phyloP scores from a whole-genome alignment of 2,329 filamentous ascomycete species.

The Pyrenochaeta sp. region DNA sequence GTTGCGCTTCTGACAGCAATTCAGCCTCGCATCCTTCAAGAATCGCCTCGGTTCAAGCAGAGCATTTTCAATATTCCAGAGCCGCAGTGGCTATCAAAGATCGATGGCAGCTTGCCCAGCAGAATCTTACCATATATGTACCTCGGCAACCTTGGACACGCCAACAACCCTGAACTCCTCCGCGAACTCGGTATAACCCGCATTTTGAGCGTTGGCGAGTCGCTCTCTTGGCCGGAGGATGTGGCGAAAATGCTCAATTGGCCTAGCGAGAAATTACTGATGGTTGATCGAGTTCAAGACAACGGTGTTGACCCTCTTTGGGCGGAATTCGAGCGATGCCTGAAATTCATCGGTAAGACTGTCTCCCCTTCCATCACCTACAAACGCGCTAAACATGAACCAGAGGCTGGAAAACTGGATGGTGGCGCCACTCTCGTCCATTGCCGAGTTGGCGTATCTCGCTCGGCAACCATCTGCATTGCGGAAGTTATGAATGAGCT shows the following conservation, averaged over 20 bases:
- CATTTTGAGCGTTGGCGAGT: constrained; percentile 91
- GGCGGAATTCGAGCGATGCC: constrained; percentile 82
- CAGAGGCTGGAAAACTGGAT: constrained; percentile 79
- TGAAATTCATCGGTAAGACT: constrained; percentile 87
- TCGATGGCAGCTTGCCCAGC: constrained; percentile 92
- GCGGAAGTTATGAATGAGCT: constrained; percentile 94
- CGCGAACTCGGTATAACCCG: constrained; percentile 82
- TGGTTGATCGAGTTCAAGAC: constrained; percentile 88
- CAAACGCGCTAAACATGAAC: constrained; percentile 16
- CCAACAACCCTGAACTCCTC: constrained; percentile 89
- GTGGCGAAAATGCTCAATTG: constrained; percentile 68
- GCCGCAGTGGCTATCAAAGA: constrained; percentile 80
- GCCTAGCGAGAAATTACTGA: constrained; percentile 80
- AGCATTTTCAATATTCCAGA: constrained; percentile 66
- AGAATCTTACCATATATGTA: constrained; percentile 94
- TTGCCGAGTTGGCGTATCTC: constrained; percentile 93
- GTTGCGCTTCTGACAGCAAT: constrained; percentile 82
- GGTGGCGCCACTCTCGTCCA: constrained; percentile 91
- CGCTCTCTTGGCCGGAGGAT: constrained; percentile 78
- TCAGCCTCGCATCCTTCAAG: constrained; percentile 75
- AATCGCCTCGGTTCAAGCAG: constrained; percentile 66
- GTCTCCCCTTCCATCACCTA: constrained; percentile 20
- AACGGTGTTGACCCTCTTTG: constrained; percentile 95
- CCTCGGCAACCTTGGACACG: constrained; percentile 89
- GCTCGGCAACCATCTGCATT: constrained; percentile 97